A percentile compares a stretch with the other conserved stretches of the same genome.
Conservation (phyloP, 305 asterid genomes). For the Fraxinus sp. region DNA sequence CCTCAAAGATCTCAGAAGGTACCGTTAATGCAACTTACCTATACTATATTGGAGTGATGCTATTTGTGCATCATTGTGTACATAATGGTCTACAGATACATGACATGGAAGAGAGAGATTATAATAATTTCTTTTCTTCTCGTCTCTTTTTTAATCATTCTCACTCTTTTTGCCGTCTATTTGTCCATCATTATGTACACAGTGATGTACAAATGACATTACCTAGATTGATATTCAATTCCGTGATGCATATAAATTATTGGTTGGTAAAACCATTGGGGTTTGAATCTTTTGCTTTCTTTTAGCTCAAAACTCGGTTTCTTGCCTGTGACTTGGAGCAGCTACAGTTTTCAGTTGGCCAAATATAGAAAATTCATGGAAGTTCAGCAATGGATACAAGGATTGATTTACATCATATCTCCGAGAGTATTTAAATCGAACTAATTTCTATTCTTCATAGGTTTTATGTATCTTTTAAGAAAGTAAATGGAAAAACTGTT, state of each 20-base stretch:
- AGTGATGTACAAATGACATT: background rate
- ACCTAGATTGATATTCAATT: background rate
- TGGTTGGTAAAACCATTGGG: background rate
- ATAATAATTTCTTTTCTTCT: background rate
- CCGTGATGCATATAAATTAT: background rate
- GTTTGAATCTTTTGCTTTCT: background rate
- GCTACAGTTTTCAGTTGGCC: conserved; percentile 5
- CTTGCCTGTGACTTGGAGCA: background rate
- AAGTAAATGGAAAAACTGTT: background rate
- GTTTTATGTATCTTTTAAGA: background rate
- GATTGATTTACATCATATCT: background rate
- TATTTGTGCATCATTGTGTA: background rate
- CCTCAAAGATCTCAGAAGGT: conserved; percentile 34
- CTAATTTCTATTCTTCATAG: background rate
- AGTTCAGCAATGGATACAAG: background rate
- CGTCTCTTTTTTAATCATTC: background rate
- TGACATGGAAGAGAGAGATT: background rate
- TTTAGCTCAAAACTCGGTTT: background rate
- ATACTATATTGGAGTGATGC: background rate
- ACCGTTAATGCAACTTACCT: background rate
- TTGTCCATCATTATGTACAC: background rate
- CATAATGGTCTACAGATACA: background rate
- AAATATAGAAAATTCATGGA: background rate
- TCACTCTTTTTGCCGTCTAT: background rate
- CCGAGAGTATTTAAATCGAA: background rate